Percentiles rank a stretch among this genome's conserved stretches.
These are phyloP conservation scores for Epichloe coenophiala DNA, from an alignment of 2,329 filamentous ascomycete genomes.

Conservation along the genomic window DNA sequence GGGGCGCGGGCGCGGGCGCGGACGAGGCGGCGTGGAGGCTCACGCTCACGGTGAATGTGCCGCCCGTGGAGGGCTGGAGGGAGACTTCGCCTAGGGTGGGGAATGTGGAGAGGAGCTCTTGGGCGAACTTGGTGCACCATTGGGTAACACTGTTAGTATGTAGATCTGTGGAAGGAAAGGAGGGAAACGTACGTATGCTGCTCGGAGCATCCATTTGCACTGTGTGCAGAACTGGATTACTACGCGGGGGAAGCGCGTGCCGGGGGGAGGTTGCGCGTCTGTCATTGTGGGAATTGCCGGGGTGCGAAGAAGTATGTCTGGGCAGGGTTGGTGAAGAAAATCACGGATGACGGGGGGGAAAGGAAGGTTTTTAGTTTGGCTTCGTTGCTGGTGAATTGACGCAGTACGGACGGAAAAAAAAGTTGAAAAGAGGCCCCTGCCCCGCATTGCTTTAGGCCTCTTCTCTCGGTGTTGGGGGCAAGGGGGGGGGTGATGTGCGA, in stretches of 20 bases:
- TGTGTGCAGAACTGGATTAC: slow-evolving; percentile 90
- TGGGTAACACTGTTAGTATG: too few species aligned
- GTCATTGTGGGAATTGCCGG: background rate
- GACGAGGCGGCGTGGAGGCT: slow-evolving; percentile 33
- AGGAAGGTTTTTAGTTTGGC: too few species aligned
- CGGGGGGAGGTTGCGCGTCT: background rate
- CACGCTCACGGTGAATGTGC: slow-evolving; percentile 68
- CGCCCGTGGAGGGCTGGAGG: slow-evolving; percentile 72
- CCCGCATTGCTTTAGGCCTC: too few species aligned
- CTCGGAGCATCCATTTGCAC: slow-evolving; percentile 82
- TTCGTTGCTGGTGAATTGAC: too few species aligned
- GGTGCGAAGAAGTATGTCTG: too few species aligned
- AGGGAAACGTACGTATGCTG: slow-evolving; percentile 56
- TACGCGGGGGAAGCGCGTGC: slow-evolving; percentile 25
- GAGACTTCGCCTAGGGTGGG: slow-evolving; percentile 77
- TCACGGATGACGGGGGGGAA: too few species aligned
- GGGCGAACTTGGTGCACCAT: slow-evolving; percentile 52
- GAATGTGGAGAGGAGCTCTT: slow-evolving; percentile 93
- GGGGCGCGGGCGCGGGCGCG: background rate
- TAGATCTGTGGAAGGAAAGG: background rate
- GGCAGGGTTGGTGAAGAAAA: too few species aligned
- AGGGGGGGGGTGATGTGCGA: too few species aligned
- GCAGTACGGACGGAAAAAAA: too few species aligned
- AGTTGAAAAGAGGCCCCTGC: too few species aligned
- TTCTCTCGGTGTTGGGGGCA: too few species aligned